Evolutionary conservation across 2,329 filamentous ascomycete species (phyloP).

Genomic region (Iodosphaeria phyllophila): DNA sequence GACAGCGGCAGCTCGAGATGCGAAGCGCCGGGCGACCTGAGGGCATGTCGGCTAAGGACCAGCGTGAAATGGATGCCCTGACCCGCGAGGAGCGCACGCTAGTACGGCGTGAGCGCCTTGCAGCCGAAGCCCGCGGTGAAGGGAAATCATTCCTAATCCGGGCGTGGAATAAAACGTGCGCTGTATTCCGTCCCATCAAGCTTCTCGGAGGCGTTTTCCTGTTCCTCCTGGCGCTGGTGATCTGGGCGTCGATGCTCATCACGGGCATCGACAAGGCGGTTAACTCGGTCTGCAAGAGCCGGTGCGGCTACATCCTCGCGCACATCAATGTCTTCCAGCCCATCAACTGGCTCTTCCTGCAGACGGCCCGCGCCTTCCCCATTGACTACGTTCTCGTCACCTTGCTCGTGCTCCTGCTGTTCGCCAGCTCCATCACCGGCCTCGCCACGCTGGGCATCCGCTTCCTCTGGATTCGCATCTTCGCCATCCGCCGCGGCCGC

Average conservation of each 20-base stretch:
- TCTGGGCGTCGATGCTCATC: conserved; percentile 86
- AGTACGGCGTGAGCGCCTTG: conserved; percentile 72
- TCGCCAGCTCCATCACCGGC: conserved; percentile 72
- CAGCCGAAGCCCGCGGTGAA: conserved; percentile 63
- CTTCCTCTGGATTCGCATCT: conserved; percentile 88
- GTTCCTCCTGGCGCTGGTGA: conserved; percentile 51
- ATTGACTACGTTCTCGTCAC: conserved; percentile 85
- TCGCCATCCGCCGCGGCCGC: conserved; percentile 74
- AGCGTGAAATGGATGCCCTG: conserved; percentile 72
- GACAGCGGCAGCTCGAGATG: conserved; percentile 78
- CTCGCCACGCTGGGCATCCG: conserved; percentile 79
- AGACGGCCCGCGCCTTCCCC: conserved; percentile 69
- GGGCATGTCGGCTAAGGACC: conserved; percentile 66
- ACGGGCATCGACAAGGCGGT: conserved; percentile 92
- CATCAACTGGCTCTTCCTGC: conserved; percentile 74
- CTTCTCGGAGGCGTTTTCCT: conserved; percentile 68
- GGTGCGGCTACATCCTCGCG: conserved; percentile 82
- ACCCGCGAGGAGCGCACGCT: conserved; percentile 83
- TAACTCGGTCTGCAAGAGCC: conserved; percentile 80
- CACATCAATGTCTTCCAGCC: conserved; percentile 86
- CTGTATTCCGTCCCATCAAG: conserved; percentile 74
- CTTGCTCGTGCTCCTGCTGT: conserved; percentile 69
- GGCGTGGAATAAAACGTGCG: conserved; percentile 62
- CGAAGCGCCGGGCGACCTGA: conserved; percentile 60
- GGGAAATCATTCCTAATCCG: conserved; percentile 56